phyloP scores from a whole-genome alignment of 805 yeast species.

The Brettanomyces custersianus region DNA sequence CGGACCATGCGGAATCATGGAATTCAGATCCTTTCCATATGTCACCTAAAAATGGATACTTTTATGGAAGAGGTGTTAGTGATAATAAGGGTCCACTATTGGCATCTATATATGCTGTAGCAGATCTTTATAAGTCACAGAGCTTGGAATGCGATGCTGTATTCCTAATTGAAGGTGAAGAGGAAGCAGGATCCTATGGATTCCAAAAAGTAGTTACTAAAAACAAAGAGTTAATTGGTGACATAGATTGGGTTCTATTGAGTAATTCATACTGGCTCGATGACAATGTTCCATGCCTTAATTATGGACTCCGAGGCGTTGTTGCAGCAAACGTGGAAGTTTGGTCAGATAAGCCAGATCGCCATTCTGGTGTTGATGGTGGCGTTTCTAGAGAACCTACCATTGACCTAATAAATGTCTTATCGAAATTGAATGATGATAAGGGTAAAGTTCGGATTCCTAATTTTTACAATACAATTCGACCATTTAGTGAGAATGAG shows the following conservation, averaged over 20 bases:
- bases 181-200: slow-evolving; percentile 87
- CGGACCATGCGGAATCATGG: slow-evolving; percentile 55
- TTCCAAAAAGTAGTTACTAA: slow-evolving; percentile 58
- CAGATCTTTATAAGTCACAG: slow-evolving; percentile 47
- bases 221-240: slow-evolving; percentile 48
- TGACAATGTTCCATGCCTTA: slow-evolving; percentile 79
- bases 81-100: slow-evolving; percentile 93
- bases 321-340: slow-evolving; percentile 70
- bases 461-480: slow-evolving; percentile 60
- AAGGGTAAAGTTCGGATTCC: slow-evolving; percentile 54
- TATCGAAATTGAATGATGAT: slow-evolving; percentile 54
- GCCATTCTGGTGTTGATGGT: slow-evolving; percentile 96
- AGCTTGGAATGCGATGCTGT: slow-evolving; percentile 63
- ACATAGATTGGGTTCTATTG: slow-evolving; percentile 80
- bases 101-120: slow-evolving; percentile 82
- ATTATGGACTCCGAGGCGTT: slow-evolving; percentile 91
- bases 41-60: slow-evolving; percentile 71
- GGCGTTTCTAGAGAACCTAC: slow-evolving; percentile 87
- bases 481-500: slow-evolving; percentile 45
- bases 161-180: slow-evolving; percentile 89
- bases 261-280: slow-evolving; percentile 95
- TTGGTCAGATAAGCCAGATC: slow-evolving; percentile 67
- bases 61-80: slow-evolving; percentile 87
- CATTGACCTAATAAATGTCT: slow-evolving; percentile 66
- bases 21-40: slow-evolving; percentile 67